These are phyloP conservation scores for Beauveria brongniartii DNA, from an alignment of 2,329 filamentous ascomycete species.

Conservation along the genomic window DNA sequence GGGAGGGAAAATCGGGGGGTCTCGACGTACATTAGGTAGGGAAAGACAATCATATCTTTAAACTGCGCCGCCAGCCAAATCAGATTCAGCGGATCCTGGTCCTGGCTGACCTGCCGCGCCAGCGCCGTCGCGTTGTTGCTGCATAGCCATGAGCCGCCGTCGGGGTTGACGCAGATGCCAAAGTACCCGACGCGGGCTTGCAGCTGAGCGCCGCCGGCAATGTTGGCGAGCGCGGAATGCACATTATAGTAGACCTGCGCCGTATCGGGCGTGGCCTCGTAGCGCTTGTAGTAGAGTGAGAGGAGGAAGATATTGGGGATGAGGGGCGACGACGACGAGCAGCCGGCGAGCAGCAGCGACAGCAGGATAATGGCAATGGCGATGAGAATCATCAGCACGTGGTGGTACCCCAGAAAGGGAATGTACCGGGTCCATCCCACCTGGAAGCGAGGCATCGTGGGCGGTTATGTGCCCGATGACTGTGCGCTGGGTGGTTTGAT, in stretches of 20 bases:
- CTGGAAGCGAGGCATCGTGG: constrained; percentile 8
- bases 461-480: background rate
- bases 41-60: constrained; percentile 97
- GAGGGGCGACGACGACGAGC: constrained; percentile 89
- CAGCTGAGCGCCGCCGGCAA: constrained; percentile 74
- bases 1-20: background rate
- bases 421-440: constrained; percentile 38
- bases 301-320: constrained; percentile 97
- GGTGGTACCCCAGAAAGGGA: constrained; percentile 64
- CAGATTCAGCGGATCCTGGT: constrained; percentile 92
- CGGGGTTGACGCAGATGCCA: constrained; percentile 89
- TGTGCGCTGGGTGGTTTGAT: background rate
- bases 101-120: constrained; percentile 78
- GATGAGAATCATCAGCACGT: constrained; percentile 97
- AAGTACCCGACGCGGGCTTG: constrained; percentile 96
- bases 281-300: constrained; percentile 91
- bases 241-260: constrained; percentile 88
- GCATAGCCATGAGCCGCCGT: constrained; percentile 87
- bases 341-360: constrained; percentile 87
- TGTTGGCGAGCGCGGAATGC: constrained; percentile 77
- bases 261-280: constrained; percentile 72
- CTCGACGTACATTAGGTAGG: constrained; percentile 77
- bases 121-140: constrained; percentile 94
- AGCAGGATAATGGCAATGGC: constrained; percentile 88
- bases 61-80: constrained; percentile 97